Base-by-base conservation (phyloP, 2,329 filamentous ascomycete genomes). In the Phyllosticta paracitricarpa region DNA sequence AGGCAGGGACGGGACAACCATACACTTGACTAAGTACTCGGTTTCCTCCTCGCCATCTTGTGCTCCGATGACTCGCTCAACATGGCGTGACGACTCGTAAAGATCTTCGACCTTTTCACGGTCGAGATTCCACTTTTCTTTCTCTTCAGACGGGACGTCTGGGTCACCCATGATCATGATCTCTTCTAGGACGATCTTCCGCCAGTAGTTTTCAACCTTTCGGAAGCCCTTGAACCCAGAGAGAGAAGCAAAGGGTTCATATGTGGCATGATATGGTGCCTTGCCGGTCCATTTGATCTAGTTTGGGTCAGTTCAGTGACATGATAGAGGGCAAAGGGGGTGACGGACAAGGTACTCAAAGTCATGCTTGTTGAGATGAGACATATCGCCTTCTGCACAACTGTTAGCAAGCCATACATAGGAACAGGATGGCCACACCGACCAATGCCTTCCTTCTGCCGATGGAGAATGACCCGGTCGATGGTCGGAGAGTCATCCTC, bases 271-370 rank as follows among this genome's bases (percentile, higher is more conserved):
- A 67, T 96, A 87, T 72, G 99, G 91, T 10, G 94, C 96, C 75
- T 91, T 90, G 66, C 88, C 90, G 75, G 97, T 90, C 94, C 95
- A 99, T 78, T 99, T 99, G 75, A 99, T 91, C 75, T 87, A 84
- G 8, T 9, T 51, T 1, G 30, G 4, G 48, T 63, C 71, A 62
- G 70, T 65, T 33, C 60, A 24, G 3, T n/a, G 19, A 51, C 8
- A 30, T 9, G 10, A 17, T 4, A 4, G 7, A 4, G 4, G n/a
- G 14, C 7, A 40, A 22, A 12, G n/a, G 25, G 30, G 33, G 51
- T 51, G 51, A 70, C 77, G 66, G 71, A 81, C 79, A 66, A 84
- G 80, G 68, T 85, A 99, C 70, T 97, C 91, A 68, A 94, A 97
- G 70, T 97, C 89, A 59, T 91, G 84, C 66, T 89, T 86, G 61